These are phyloP conservation scores for Sugiyamaella valdiviana DNA, from an alignment of 805 yeast species.

Conservation along the genomic window DNA sequence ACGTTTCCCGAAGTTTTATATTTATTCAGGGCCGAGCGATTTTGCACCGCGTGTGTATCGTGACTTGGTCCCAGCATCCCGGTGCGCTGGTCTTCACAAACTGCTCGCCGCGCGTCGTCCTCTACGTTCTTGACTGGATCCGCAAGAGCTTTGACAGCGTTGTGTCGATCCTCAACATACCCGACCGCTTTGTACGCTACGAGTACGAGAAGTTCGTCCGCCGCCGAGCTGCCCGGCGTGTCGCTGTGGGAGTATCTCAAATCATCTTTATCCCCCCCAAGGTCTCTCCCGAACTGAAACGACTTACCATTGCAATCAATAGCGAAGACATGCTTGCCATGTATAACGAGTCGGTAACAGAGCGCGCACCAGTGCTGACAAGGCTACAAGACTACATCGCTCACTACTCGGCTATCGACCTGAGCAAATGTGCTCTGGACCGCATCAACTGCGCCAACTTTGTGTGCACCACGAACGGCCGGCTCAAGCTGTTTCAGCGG, in stretches of 20 bases:
- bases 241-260: constrained; percentile 6
- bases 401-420: constrained; percentile 12
- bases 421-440: constrained; percentile 10
- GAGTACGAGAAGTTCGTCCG: constrained; percentile 8
- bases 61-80: neutral
- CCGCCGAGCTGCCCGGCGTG: neutral
- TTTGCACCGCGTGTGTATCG: constrained; percentile 8
- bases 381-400: constrained; percentile 9
- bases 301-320: constrained; percentile 13
- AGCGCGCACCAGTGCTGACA: constrained; percentile 1
- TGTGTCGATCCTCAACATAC: constrained; percentile 8
- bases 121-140: constrained; percentile 11
- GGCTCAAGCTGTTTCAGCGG: constrained; percentile 12
- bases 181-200: constrained; percentile 3
- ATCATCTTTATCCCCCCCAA: constrained; percentile 8
- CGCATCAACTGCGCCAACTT: constrained; percentile 21
- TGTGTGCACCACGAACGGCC: constrained; percentile 17
- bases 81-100: constrained; percentile 7
- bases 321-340: constrained; percentile 12
- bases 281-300: constrained; percentile 10
- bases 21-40: constrained; percentile 1
- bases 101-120: constrained; percentile 8
- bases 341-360: constrained; percentile 1
- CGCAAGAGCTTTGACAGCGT: constrained; percentile 13
- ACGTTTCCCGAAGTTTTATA: neutral